These are phyloP conservation scores for Penicillium occitanis DNA, from an alignment of 2,329 filamentous ascomycete species.

Conservation along the genomic window DNA sequence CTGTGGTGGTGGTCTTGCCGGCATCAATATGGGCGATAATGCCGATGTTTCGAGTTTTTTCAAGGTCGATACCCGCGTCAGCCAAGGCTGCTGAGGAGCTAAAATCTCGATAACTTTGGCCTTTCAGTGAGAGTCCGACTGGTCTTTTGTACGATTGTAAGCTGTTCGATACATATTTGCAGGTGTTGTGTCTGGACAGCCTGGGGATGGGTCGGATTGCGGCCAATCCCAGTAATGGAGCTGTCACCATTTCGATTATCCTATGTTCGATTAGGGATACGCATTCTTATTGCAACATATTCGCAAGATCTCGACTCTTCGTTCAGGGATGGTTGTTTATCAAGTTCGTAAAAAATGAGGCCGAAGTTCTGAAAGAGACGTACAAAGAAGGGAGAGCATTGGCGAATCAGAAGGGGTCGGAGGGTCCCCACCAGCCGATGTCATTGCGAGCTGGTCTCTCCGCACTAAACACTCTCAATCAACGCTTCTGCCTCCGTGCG, in stretches of 20 bases:
- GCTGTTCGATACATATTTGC: slow-evolving; percentile 10
- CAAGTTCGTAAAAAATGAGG: not conserved
- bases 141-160: not conserved
- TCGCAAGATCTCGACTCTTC: not conserved
- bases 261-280: not conserved
- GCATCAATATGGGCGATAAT: slow-evolving; percentile 99
- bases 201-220: slow-evolving; percentile 11
- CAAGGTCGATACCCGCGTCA: slow-evolving; percentile 40
- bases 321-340: not conserved
- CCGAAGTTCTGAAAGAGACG: not conserved
- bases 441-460: slow-evolving; percentile 18
- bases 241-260: slow-evolving; percentile 14
- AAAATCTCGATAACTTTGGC: slow-evolving; percentile 26
- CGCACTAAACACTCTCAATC: slow-evolving; percentile 1
- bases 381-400: slow-evolving; percentile 11
- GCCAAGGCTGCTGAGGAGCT: slow-evolving; percentile 29
- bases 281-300: no score
- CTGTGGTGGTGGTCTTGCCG: slow-evolving; percentile 96
- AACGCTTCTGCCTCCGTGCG: slow-evolving; percentile 17
- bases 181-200: slow-evolving; percentile 8
- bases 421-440: slow-evolving; percentile 17
- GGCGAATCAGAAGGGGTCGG: slow-evolving; percentile 18
- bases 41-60: slow-evolving; percentile 85
- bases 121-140: not conserved
- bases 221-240: slow-evolving; percentile 16